phyloP scores from a whole-genome alignment of 257 asterid species.

The Nicotiana attenuata region DNA sequence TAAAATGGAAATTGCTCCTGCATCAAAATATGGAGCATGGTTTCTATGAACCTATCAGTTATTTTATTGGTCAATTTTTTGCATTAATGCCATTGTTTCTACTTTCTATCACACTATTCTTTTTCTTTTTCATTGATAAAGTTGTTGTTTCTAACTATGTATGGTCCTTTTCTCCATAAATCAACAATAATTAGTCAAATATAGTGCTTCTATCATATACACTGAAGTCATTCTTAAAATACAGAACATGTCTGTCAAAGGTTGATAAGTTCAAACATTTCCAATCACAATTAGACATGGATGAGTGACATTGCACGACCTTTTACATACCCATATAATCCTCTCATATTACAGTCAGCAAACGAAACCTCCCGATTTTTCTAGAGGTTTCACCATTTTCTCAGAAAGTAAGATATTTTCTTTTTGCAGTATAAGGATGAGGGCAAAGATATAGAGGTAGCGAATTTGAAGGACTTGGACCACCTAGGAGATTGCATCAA shows the following conservation, averaged over 20 bases:
- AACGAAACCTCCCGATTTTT: background rate
- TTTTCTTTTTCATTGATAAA: background rate
- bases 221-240: background rate
- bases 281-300: background rate
- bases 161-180: background rate
- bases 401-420: background rate
- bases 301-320: background rate
- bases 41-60: background rate
- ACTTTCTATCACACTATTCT: background rate
- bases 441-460: background rate
- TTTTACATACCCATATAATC: background rate
- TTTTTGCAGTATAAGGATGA: background rate
- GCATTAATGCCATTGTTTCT: background rate
- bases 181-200: background rate
- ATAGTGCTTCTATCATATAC: background rate
- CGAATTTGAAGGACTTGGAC: background rate
- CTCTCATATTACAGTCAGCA: background rate
- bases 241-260: background rate
- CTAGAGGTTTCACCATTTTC: background rate
- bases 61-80: background rate
- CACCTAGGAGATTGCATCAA: background rate
- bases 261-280: background rate
- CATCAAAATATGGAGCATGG: background rate
- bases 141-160: background rate
- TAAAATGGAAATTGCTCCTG: background rate